Evolutionary conservation across 2,329 filamentous ascomycete species (phyloP).

Genomic region (Davidsoniella virescens): DNA sequence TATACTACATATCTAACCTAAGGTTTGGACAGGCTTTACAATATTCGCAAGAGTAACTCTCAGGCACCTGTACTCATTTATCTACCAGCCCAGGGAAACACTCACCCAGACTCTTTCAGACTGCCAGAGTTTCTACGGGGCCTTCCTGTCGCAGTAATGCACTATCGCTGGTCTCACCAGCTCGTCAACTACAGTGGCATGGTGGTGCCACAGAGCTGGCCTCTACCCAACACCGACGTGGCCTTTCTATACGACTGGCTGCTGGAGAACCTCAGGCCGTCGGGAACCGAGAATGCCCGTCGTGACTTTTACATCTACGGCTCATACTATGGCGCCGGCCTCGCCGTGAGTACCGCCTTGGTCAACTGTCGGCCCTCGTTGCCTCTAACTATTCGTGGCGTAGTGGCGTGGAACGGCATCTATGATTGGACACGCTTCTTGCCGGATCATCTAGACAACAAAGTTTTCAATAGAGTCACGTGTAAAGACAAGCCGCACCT

Average conservation of each 20-base stretch:
- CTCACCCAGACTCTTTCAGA: constrained; percentile 16
- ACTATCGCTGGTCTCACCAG: constrained; percentile 38
- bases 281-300: constrained; percentile 16
- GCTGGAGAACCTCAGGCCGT: constrained; percentile 26
- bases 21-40: constrained; percentile 29
- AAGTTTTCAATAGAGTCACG: neutral
- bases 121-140: constrained; percentile 27
- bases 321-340: constrained; percentile 36
- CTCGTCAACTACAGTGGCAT: constrained; percentile 7
- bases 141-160: constrained; percentile 36
- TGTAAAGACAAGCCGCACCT: neutral
- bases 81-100: constrained; percentile 32
- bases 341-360: constrained; percentile 40
- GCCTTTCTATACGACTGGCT: constrained; percentile 39
- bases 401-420: constrained; percentile 42
- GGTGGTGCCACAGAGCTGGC: constrained; percentile 27
- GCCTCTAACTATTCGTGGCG: constrained; percentile 32
- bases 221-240: constrained; percentile 40
- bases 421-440: constrained; percentile 50
- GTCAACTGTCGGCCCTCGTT: constrained; percentile 33
- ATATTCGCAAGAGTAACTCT: constrained; percentile 23
- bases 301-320: constrained; percentile 21
- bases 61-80: constrained; percentile 35
- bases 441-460: constrained; percentile 33
- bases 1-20: constrained; percentile 10